Evolutionary conservation across 257 asterid species (phyloP).

Genomic region (Leonotis leonurus): DNA sequence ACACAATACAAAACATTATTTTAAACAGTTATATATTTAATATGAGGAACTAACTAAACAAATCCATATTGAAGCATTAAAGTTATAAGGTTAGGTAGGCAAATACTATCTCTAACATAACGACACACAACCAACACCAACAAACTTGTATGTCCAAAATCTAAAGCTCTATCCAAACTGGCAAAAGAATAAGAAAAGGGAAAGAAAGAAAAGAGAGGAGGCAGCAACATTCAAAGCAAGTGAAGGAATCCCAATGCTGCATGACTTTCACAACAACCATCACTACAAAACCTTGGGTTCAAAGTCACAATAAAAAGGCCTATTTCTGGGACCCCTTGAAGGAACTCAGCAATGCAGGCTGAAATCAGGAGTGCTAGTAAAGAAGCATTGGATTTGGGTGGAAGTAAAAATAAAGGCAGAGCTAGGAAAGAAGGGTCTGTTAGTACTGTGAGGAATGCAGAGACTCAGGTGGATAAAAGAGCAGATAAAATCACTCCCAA

Average conservation of each 20-base stretch:
- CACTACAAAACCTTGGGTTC: conserved; percentile 34
- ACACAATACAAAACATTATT: background rate
- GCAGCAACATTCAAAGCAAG: background rate
- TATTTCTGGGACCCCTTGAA: conserved; percentile 25
- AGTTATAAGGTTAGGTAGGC: background rate
- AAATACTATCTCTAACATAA: background rate
- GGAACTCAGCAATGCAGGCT: conserved; percentile 13
- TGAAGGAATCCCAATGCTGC: conserved; percentile 40
- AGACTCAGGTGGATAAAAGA: conserved; percentile 29
- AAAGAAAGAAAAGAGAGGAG: conserved; percentile 5
- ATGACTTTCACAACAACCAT: conserved; percentile 36
- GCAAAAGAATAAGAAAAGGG: conserved; percentile 15
- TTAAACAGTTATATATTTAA: background rate
- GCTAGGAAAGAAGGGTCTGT: conserved; percentile 58
- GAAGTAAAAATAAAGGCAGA: conserved; percentile 36
- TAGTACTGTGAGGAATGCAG: conserved; percentile 22
- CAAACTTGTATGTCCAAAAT: conserved; percentile 4
- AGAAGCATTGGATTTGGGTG: conserved; percentile 35
- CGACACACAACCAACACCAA: conserved; percentile 11
- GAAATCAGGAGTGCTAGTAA: conserved; percentile 24
- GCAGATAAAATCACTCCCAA: conserved; percentile 23
- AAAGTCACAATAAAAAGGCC: conserved; percentile 27
- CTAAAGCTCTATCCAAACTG: background rate
- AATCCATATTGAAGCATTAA: background rate
- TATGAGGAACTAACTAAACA: background rate